These are phyloP conservation scores for Trichoderma parareesei DNA, from an alignment of 495 filamentous ascomycete species.

Conservation along the genomic window DNA sequence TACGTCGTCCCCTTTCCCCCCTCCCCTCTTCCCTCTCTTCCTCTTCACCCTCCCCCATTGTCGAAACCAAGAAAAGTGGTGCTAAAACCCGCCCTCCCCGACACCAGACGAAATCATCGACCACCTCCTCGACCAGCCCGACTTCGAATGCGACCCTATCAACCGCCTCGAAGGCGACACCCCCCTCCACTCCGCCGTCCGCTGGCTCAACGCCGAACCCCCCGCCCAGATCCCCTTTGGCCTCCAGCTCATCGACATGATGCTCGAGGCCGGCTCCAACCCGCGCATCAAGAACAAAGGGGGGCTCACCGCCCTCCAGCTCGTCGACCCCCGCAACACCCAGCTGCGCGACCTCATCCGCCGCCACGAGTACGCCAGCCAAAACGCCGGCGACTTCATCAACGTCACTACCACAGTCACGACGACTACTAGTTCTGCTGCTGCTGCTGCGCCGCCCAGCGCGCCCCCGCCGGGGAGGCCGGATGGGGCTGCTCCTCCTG, in stretches of 20 bases:
- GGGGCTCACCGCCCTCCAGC: slow-evolving; percentile 56
- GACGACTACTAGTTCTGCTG: background rate
- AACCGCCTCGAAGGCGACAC: slow-evolving; percentile 79
- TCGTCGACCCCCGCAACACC: slow-evolving; percentile 65
- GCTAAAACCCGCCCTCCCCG: background rate
- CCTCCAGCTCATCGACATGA: slow-evolving; percentile 68
- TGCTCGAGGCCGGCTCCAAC: slow-evolving; percentile 74
- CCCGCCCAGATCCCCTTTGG: slow-evolving; percentile 54
- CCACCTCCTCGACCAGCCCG: slow-evolving; percentile 83
- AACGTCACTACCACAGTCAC: slow-evolving; percentile 19
- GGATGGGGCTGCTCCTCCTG: background rate
- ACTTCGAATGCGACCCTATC: slow-evolving; percentile 86
- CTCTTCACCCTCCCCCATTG: slow-evolving; percentile 2
- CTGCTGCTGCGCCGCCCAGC: slow-evolving; percentile 14
- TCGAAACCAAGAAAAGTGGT: background rate
- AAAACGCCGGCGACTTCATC: slow-evolving; percentile 44
- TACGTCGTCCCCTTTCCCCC: slow-evolving; percentile 30
- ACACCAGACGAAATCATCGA: slow-evolving; percentile 79
- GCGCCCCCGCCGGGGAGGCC: background rate
- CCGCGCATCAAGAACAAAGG: slow-evolving; percentile 54
- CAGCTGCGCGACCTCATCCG: slow-evolving; percentile 60
- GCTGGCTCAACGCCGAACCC: slow-evolving; percentile 64
- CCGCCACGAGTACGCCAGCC: slow-evolving; percentile 64
- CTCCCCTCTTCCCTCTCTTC: background rate
- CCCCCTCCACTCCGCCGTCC: slow-evolving; percentile 80